These are phyloP conservation scores for Penicillium sp. DNA, from an alignment of 2,329 filamentous ascomycete species.

Conservation along the genomic window DNA sequence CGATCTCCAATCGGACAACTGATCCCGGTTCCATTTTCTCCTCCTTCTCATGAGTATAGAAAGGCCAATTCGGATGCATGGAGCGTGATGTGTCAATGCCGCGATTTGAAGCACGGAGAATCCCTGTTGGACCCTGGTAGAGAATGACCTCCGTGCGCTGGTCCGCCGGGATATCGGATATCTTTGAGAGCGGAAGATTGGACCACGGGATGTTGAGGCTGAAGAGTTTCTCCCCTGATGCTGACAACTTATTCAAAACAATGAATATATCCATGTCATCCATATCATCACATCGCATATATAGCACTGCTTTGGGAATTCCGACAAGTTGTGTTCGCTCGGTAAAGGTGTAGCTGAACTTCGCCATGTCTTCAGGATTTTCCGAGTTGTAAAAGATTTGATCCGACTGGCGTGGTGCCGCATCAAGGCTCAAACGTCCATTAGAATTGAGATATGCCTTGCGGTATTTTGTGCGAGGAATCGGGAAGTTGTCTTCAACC, in stretches of 20 bases:
- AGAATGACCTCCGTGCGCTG: constrained; percentile 44
- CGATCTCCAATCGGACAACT: constrained; percentile 51
- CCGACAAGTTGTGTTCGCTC: constrained; percentile 47
- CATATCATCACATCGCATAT: constrained; percentile 45
- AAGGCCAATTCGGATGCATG: constrained; percentile 36
- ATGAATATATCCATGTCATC: constrained; percentile 52
- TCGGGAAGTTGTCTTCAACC: constrained; percentile 37
- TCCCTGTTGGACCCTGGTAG: constrained; percentile 47
- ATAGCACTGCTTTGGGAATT: constrained; percentile 50
- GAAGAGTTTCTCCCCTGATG: constrained; percentile 44
- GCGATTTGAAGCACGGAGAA: constrained; percentile 50
- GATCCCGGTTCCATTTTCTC: constrained; percentile 44
- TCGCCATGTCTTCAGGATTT: constrained; percentile 16
- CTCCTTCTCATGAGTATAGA: constrained; percentile 44
- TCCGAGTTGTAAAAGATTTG: constrained; percentile 38
- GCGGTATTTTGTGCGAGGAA: constrained; percentile 36
- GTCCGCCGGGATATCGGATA: constrained; percentile 32
- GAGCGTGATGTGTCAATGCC: constrained; percentile 36
- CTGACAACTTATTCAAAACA: constrained; percentile 48
- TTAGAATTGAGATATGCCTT: constrained; percentile 32
- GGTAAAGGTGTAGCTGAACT: constrained; percentile 46
- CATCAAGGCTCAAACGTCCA: constrained; percentile 10
- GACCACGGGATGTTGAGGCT: constrained; percentile 49
- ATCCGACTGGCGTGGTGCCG: constrained; percentile 8
- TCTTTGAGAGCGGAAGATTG: constrained; percentile 31